These are phyloP conservation scores for Leishmania gerbilli DNA, from an alignment of 208 protist genomes.

Conservation along the genomic window DNA sequence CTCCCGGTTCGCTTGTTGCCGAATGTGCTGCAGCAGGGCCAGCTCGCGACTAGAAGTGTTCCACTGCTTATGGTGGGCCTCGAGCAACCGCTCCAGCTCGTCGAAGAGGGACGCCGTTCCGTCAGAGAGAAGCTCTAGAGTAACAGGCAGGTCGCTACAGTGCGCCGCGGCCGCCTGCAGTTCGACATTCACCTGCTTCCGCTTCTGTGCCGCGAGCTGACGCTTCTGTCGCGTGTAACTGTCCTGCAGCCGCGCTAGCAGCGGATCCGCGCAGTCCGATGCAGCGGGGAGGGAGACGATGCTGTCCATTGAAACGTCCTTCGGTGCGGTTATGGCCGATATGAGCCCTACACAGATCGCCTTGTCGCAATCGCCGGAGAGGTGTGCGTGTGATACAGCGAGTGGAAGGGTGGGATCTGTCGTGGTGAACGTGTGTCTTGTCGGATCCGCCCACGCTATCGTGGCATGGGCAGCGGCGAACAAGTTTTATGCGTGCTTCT, in stretches of 20 bases:
- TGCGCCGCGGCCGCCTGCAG: constrained; percentile 39
- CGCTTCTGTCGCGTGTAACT: constrained; percentile 54
- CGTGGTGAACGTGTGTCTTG: background rate
- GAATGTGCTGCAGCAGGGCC: constrained; percentile 62
- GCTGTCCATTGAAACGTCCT: background rate
- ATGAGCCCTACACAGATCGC: background rate
- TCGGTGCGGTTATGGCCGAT: background rate
- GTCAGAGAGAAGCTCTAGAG: constrained; percentile 75
- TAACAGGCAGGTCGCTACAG: constrained; percentile 51
- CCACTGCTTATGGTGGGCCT: background rate
- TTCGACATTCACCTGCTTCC: constrained; percentile 46
- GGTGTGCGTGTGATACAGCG: background rate
- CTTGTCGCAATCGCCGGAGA: too few species aligned
- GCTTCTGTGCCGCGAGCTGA: constrained; percentile 35
- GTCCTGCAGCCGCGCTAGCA: constrained; percentile 48
- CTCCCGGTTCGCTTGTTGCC: constrained; percentile 59
- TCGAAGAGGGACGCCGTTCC: constrained; percentile 60
- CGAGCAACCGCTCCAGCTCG: constrained; percentile 50
- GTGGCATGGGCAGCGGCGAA: background rate
- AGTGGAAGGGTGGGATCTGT: background rate
- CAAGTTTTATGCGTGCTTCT: background rate
- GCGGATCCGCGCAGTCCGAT: constrained; percentile 12
- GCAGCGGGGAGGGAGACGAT: background rate
- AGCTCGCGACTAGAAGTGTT: background rate
- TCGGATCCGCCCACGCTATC: background rate